Evolutionary conservation across 257 asterid species (phyloP).

Genomic region (Euphrasia confusa): DNA sequence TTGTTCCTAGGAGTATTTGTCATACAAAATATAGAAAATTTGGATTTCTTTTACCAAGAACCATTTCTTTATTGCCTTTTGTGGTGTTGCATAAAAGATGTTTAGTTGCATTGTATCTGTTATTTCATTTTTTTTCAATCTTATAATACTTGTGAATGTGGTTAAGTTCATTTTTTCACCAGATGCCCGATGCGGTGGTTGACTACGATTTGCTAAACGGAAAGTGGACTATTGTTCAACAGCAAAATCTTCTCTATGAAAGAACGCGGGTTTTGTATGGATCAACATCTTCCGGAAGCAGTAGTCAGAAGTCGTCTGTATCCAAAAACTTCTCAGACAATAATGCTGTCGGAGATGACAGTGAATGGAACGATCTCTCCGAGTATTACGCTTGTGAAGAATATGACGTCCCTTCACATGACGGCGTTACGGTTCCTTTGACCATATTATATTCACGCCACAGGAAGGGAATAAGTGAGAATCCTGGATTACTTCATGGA

Average conservation of each 20-base stretch:
- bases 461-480: conserved; percentile 47
- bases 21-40: too few species aligned
- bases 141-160: neutral
- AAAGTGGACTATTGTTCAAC: conserved; percentile 78
- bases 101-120: conserved; percentile 10
- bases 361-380: conserved; percentile 76
- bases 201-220: conserved; percentile 76
- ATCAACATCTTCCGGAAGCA: conserved; percentile 42
- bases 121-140: neutral
- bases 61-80: neutral
- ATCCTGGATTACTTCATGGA: conserved; percentile 92
- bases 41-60: too few species aligned
- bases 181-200: conserved; percentile 98
- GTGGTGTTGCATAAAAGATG: conserved; percentile 8
- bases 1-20: too few species aligned
- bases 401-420: conserved; percentile 63
- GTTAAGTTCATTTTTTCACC: conserved; percentile 20
- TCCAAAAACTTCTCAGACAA: conserved; percentile 28
- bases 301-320: conserved; percentile 28
- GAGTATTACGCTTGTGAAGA: conserved; percentile 89
- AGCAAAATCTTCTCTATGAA: conserved; percentile 81
- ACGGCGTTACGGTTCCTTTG: conserved; percentile 71
- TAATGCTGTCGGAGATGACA: conserved; percentile 31
- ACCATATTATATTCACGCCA: conserved; percentile 75
- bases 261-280: conserved; percentile 77